A percentile compares a stretch with the other conserved stretches of the same genome.
phyloP scores from a whole-genome alignment of 495 filamentous ascomycete genomes.

The Rhypophila decipiens region DNA sequence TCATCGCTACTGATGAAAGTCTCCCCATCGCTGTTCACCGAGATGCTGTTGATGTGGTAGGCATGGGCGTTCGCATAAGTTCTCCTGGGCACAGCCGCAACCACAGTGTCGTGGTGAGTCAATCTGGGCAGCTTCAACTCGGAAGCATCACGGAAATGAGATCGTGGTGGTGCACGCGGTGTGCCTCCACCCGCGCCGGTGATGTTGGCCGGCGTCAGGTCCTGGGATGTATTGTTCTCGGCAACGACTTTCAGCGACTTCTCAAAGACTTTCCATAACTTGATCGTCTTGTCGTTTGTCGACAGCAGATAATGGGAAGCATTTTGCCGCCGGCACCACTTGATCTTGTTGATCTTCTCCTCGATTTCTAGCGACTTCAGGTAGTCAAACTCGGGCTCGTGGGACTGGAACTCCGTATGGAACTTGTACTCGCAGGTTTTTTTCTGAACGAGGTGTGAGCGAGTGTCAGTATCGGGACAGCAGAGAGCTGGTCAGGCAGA shows the following conservation, averaged over 20 bases:
- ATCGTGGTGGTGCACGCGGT: conserved; percentile 57
- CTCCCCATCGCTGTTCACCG: conserved; percentile 97
- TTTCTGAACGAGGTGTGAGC: conserved; percentile 56
- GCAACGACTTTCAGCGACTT: conserved; percentile 98
- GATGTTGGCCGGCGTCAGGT: conserved; percentile 74
- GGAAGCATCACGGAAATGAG: conserved; percentile 70
- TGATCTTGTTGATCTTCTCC: conserved; percentile 99
- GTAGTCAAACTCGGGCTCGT: conserved; percentile 99
- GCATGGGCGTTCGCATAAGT: conserved; percentile 98
- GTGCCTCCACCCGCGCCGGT: conserved; percentile 65
- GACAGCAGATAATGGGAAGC: conserved; percentile 96
- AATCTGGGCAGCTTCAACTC: conserved; percentile 88
- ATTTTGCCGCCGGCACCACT: conserved; percentile 98
- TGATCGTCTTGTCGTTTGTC: conserved; percentile 99
- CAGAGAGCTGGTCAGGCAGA: neutral
- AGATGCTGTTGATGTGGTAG: conserved; percentile 99
- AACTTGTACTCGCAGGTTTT: conserved; percentile 99
- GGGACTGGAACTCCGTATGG: conserved; percentile 98
- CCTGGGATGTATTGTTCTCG: conserved; percentile 95
- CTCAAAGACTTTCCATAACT: conserved; percentile 99
- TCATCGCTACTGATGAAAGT: conserved; percentile 99
- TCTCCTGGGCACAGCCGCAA: conserved; percentile 89
- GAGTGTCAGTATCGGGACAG: neutral
- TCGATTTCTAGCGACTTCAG: conserved; percentile 98
- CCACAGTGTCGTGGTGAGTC: conserved; percentile 97